Base-by-base conservation (phyloP, 2,329 filamentous ascomycete species). In the Bimuria novae-zelandiae region DNA sequence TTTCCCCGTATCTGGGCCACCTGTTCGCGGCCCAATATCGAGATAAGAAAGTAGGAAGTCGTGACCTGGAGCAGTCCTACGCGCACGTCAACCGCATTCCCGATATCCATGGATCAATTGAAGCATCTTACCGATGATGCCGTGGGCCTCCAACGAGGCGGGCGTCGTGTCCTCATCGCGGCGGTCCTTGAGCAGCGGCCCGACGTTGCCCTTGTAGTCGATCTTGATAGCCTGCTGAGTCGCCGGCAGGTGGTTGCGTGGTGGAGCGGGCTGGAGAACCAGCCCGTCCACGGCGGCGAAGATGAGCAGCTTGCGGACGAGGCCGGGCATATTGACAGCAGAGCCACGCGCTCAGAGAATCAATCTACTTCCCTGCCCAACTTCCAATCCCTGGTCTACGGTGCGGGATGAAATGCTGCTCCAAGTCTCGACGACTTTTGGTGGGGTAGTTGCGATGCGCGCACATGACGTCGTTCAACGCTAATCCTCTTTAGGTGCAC, bases 1-100 rank as follows among this genome's bases (percentile, higher is more conserved):
- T 84, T 87, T 5, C 90, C 91, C 59, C 87, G 86, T 44, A 97
- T 86, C 59, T 92, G 88, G 3, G 94, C 94, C 44, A 97, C 92
- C 72, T 96, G 90, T 66, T 95, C 84, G 41, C 93, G 89, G 52
- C 86, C 84, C 19, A 88, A 92, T 65, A 99, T 95, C 10, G 90
- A 88, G 52, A 99, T 84, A 6, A 99, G 83, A 74, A 93, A 97
- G 59, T 86, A 89, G 23, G 87, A 83, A 32, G 86, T 89, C 19
- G 92, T 89, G 54, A 97, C 84, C 30, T 87, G 90, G 39, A 99
- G 83, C 1, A 99, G 78, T 19, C 94, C 93, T 97, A 44, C 1
- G 30, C 8, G 4, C 22, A 19, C 49, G 61, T 52, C 17, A 46
- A 35, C 16, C 16, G 10, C n/a, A n/a, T n/a, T n/a, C n/a, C n/a